These are phyloP conservation scores for Xylaria palmicola DNA, from an alignment of 495 filamentous ascomycete species.

Conservation along the genomic window DNA sequence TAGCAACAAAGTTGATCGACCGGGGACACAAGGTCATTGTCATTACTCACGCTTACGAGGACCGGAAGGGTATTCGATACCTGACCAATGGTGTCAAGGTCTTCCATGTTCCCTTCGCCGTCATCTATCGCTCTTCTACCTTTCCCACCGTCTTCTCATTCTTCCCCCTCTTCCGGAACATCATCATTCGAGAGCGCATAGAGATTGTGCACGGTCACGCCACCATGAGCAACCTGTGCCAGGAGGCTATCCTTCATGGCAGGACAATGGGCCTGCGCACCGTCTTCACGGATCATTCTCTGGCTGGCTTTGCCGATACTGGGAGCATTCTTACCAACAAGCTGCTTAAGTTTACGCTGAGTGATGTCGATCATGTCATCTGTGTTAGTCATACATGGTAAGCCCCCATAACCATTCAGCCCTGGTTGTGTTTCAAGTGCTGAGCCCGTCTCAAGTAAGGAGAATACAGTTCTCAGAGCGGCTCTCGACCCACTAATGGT, in stretches of 20 bases:
- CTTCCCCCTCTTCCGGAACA: conserved; percentile 95
- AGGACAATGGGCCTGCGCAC: conserved; percentile 94
- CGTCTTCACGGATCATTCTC: conserved; percentile 96
- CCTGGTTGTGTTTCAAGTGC: not conserved
- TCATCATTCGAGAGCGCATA: conserved; percentile 87
- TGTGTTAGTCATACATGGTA: conserved; percentile 98
- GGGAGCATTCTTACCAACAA: conserved; percentile 97
- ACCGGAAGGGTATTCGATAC: conserved; percentile 90
- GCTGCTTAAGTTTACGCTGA: conserved; percentile 89
- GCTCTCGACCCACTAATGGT: conserved; percentile 96
- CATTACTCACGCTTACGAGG: conserved; percentile 94
- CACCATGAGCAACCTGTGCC: conserved; percentile 86
- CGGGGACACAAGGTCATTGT: conserved; percentile 97
- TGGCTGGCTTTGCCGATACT: conserved; percentile 96
- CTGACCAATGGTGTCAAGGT: conserved; percentile 97
- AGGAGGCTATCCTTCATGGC: conserved; percentile 92
- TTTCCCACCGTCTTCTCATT: conserved; percentile 98
- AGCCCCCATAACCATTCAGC: conserved; percentile 12
- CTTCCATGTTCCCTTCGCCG: conserved; percentile 93
- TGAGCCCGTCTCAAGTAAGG: conserved; percentile 63
- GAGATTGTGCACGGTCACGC: conserved; percentile 97
- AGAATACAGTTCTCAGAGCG: conserved; percentile 94
- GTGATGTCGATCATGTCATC: conserved; percentile 97
- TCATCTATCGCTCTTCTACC: conserved; percentile 92
- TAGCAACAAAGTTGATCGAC: conserved; percentile 93